Conservation (phyloP, 768 basidiomycete genomes). For the Leucocoprinus sp. region DNA sequence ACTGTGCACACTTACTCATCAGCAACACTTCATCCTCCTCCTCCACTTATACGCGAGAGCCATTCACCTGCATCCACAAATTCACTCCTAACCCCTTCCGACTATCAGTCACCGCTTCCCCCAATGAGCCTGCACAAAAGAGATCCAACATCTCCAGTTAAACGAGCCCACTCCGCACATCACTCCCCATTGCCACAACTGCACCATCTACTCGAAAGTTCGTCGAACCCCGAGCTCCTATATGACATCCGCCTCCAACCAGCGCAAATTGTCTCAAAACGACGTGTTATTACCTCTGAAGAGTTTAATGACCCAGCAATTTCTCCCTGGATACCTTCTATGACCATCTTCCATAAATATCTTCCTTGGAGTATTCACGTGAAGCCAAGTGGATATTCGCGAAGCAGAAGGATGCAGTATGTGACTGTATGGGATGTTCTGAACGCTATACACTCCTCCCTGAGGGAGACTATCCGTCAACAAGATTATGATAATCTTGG, state of each 20-base stretch:
- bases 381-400: slow-evolving; percentile 3
- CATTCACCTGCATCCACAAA: slow-evolving; percentile 6
- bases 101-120: neutral
- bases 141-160: neutral
- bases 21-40: neutral
- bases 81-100: slow-evolving; percentile 7
- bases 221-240: slow-evolving; percentile 1
- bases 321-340: neutral
- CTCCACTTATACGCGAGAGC: neutral
- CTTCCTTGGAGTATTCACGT: slow-evolving; percentile 9
- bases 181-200: neutral
- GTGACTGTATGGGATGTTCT: slow-evolving; percentile 10
- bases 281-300: neutral
- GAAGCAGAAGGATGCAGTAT: slow-evolving; percentile 1
- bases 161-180: neutral
- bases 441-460: slow-evolving; percentile 1
- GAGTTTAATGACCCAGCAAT: slow-evolving; percentile 5
- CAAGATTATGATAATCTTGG: slow-evolving; percentile 4
- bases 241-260: slow-evolving; percentile 5
- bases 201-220: slow-evolving; percentile 2
- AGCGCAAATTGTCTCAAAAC: neutral
- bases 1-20: slow-evolving; percentile 3
- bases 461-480: neutral
- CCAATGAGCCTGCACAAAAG: neutral
- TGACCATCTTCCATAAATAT: slow-evolving; percentile 2